Evolutionary conservation across 2,329 filamentous ascomycete species (phyloP), one percentile per base, ranked within the genome.

Genomic region (Chalara sp.): DNA sequence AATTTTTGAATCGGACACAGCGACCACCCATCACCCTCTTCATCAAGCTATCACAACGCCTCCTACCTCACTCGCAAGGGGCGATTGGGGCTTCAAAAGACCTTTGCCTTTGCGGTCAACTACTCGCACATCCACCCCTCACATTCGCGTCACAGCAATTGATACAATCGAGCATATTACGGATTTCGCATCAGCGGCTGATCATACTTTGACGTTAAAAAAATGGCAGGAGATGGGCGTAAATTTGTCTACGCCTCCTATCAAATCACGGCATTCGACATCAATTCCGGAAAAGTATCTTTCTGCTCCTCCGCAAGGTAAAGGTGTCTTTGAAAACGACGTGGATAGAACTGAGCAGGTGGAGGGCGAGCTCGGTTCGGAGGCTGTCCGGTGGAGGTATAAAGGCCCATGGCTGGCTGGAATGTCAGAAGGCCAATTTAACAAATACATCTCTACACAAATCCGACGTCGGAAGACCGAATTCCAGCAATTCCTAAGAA

Each of bases 71-170:
- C 78, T 89, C 29, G 73, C 76, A 40, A 81, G 81, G 63, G 92
- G 92, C 35, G 92, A 97, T 64, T 97, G 92, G 91, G 92, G 92
- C 11, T 73, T 96, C 61, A 97, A 97, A 72, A 78, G 92, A 50
- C 77, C 89, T 1, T 74, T 97, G 5, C 92, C 92, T 1, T 71
- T 85, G 6, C 85, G 85, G 66, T 83, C 86, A 3, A 91, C 89
- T 5, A 80, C 82, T 21, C 80, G 81, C 49, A 83, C 82, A 6
- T 81, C 84, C 6, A 84, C 83, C n/a, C 87, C 90, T 7, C 75
- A 87, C 46, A 79, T 96, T 49, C 81, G 88, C 57, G 72, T 97
- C 59, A 83, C 82, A 61, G 79, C 86, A 53, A 78, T 95, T 57
- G 92, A 97, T 72, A 87, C 89, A 2, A 79, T 83, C 60, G 90